phyloP scores from a whole-genome alignment of 2,329 filamentous ascomycete genomes.

The Fusarium clavum region DNA sequence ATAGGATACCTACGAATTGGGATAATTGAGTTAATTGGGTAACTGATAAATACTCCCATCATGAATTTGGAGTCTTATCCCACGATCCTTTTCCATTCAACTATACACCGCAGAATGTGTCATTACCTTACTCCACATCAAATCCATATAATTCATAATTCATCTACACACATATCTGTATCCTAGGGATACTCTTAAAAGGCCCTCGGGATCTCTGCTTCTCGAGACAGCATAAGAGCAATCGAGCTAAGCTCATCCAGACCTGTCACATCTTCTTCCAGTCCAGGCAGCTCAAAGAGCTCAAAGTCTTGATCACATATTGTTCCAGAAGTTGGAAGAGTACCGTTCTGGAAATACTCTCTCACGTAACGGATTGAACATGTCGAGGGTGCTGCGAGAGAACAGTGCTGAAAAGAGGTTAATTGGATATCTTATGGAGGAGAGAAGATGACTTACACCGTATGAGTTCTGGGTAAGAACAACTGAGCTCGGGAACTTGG shows the following conservation, averaged over 20 bases:
- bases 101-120: too few species aligned
- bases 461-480: conserved; percentile 63
- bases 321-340: conserved; percentile 57
- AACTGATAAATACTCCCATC: not conserved
- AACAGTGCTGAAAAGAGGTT: conserved; percentile 59
- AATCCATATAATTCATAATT: not conserved
- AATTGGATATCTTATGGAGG: not conserved
- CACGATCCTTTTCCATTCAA: not conserved
- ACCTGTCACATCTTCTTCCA: conserved; percentile 7
- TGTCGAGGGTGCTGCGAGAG: conserved; percentile 56
- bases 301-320: conserved; percentile 59
- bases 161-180: not conserved
- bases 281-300: conserved; percentile 54
- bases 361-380: conserved; percentile 58
- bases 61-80: not conserved
- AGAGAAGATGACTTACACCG: conserved; percentile 54
- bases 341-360: conserved; percentile 60
- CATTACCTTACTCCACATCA: too few species aligned
- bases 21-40: not conserved
- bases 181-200: not conserved
- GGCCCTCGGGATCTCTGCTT: conserved; percentile 35
- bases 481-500: conserved; percentile 58
- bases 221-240: conserved; percentile 26
- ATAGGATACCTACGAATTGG: not conserved
- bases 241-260: conserved; percentile 38